Evolutionary conservation across 2,329 filamentous ascomycete genomes (phyloP), one percentile per base, ranked within the genome.

Genomic region (Cadophora luteo-olivacea): DNA sequence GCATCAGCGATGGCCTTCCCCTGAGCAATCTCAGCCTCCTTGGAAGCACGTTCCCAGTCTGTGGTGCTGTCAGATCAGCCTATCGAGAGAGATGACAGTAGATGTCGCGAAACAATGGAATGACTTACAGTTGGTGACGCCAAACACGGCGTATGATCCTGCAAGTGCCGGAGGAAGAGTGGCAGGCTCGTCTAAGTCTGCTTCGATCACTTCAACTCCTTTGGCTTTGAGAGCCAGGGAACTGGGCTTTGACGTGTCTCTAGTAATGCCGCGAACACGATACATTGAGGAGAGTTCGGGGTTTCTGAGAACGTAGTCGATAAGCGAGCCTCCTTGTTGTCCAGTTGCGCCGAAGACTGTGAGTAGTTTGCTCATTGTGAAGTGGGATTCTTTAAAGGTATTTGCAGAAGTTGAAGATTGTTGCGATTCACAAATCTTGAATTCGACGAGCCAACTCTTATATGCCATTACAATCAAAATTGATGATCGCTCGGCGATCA

Each of bases 71-170:
- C 73, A 76, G 86, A 86, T 22, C 6, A 29, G 29, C n/a, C 49
- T 22, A n/a, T n/a, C 16, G n/a, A 8, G 5, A n/a, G 8, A 36
- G 7, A 32, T 2, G 41, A 14, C 14, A 45, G 41, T 14, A 51
- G n/a, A 36, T 36, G 19, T 14, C 1, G 82, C 36, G 12, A 38
- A 38, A 14, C 82, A 69, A 85, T 80, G 1, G 80, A 81, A 25
- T 80, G 80, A 1, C 75, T 73, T 33, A 86, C 71, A 3, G 83
- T 72, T 79, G 22, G 84, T 86, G 67, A 86, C 81, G 12, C 78
- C 73, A 75, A 86, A 87, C 33, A 85, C 80, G 0, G 83, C 83
- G 69, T 86, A 81, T 1, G 80, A 81, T 29, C 80, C 81, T 0
- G 75, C 73, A 24, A 86, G 70, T 3, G 84, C 84, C 29, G 70